phyloP scores from a whole-genome alignment of 208 protist species.

The Porcisia deanei region DNA sequence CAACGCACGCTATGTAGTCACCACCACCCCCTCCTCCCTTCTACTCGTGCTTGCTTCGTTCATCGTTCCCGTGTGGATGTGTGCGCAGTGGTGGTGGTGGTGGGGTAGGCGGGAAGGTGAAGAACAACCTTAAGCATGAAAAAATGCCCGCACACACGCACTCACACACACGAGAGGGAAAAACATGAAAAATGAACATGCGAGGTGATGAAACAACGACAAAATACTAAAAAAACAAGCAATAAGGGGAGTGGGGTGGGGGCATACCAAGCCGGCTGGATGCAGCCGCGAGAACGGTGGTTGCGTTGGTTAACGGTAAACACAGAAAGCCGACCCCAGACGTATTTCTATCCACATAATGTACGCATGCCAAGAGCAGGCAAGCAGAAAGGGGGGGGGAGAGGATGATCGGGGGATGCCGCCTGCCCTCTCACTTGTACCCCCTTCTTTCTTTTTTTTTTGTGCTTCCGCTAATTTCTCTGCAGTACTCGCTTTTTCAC shows the following conservation, averaged over 20 bases:
- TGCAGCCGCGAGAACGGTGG: background rate
- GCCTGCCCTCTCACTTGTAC: background rate
- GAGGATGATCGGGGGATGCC: background rate
- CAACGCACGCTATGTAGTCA: background rate
- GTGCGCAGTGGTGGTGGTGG: constrained; percentile 3
- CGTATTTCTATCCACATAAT: no score
- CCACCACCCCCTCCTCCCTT: background rate
- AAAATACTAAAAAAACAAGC: background rate
- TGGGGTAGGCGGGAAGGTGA: background rate
- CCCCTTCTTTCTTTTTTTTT: background rate
- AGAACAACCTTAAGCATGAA: background rate
- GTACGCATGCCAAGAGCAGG: background rate
- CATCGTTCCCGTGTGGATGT: background rate
- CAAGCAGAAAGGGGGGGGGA: background rate
- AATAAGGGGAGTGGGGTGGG: background rate
- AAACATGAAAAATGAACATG: no score
- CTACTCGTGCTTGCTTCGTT: background rate
- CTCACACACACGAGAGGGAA: background rate
- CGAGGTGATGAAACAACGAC: background rate
- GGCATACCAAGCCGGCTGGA: background rate
- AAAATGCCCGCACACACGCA: background rate
- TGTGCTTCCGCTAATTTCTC: background rate
- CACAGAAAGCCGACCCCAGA: no score
- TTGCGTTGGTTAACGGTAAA: no score
- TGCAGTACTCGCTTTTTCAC: background rate